These are phyloP conservation scores for Asterophora lycoperdoides DNA, from an alignment of 768 basidiomycete species.

Conservation along the genomic window DNA sequence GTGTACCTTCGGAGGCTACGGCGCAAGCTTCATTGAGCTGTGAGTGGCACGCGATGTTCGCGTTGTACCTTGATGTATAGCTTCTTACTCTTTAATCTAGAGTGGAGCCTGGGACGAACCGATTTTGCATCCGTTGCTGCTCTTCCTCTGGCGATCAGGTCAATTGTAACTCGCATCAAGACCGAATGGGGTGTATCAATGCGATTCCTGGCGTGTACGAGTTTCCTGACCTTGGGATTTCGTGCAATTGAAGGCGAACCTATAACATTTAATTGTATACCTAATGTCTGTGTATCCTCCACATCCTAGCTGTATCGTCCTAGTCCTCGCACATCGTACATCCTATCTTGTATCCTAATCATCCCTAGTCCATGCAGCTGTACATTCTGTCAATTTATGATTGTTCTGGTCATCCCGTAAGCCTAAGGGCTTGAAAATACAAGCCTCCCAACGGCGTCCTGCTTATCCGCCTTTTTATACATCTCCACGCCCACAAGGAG, in stretches of 20 bases:
- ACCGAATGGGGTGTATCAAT: constrained; percentile 36
- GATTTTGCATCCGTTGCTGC: constrained; percentile 51
- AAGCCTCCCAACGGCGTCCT: constrained; percentile 10
- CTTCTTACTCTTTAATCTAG: constrained; percentile 20
- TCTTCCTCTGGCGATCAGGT: constrained; percentile 34
- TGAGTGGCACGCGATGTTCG: constrained; percentile 13
- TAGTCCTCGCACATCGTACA: background rate
- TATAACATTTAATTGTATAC: background rate
- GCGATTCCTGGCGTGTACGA: constrained; percentile 45
- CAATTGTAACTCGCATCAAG: constrained; percentile 50
- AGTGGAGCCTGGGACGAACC: constrained; percentile 40
- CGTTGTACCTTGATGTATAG: background rate
- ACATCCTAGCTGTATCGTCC: background rate
- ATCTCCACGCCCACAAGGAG: constrained; percentile 58
- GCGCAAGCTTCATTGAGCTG: constrained; percentile 50
- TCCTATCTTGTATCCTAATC: background rate
- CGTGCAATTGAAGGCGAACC: constrained; percentile 3
- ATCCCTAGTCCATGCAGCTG: background rate
- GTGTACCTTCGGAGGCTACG: constrained; percentile 47
- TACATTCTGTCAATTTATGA: too few species aligned
- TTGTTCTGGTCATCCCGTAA: too few species aligned
- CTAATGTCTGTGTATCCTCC: constrained; percentile 5
- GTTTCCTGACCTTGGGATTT: constrained; percentile 29
- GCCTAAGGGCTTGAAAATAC: constrained; percentile 10
- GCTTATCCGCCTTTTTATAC: constrained; percentile 32